Conservation (phyloP, 2,329 filamentous ascomycete genomes). For the Teratosphaeriaceae sp. region DNA sequence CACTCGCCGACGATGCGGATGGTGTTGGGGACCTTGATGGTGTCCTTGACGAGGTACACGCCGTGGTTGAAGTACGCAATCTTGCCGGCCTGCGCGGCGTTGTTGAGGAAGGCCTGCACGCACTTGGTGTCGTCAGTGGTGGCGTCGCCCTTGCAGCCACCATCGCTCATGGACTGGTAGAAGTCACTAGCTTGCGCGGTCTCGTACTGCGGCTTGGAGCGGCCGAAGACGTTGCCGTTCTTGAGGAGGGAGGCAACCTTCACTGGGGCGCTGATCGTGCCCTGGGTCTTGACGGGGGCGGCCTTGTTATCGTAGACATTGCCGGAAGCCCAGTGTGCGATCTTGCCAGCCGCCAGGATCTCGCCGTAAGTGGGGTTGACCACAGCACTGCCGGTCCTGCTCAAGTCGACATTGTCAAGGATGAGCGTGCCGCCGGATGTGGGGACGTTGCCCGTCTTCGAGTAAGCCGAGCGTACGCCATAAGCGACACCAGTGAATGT, state of each 20-base stretch:
- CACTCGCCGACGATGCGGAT: slow-evolving; percentile 56
- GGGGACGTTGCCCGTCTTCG: slow-evolving; percentile 56
- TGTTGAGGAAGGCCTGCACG: slow-evolving; percentile 52
- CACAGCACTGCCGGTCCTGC: slow-evolving; percentile 57
- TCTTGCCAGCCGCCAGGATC: slow-evolving; percentile 64
- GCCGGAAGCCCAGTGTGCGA: slow-evolving; percentile 62
- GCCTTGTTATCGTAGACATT: slow-evolving; percentile 40
- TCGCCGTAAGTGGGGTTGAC: slow-evolving; percentile 49
- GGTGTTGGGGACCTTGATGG: slow-evolving; percentile 57
- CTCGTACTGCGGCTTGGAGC: slow-evolving; percentile 52
- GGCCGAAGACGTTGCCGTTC: slow-evolving; percentile 42
- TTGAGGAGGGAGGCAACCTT: slow-evolving; percentile 39
- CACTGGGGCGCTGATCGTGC: slow-evolving; percentile 36
- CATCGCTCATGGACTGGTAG: slow-evolving; percentile 37
- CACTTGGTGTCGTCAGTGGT: slow-evolving; percentile 53
- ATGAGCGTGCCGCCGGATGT: slow-evolving; percentile 74
- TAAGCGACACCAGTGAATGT: slow-evolving; percentile 67
- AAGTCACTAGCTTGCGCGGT: slow-evolving; percentile 33
- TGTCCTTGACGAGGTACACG: slow-evolving; percentile 60
- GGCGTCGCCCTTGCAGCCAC: slow-evolving; percentile 46
- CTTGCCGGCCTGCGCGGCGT: slow-evolving; percentile 43
- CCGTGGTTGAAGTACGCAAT: slow-evolving; percentile 72
- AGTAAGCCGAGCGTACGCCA: slow-evolving; percentile 71
- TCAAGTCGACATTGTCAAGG: slow-evolving; percentile 86
- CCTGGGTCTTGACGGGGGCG: slow-evolving; percentile 38